A percentile compares a stretch with the other conserved stretches of the same genome.
These are phyloP conservation scores for Trametes gibbosa DNA, from an alignment of 768 basidiomycete genomes.

Conservation along the genomic window DNA sequence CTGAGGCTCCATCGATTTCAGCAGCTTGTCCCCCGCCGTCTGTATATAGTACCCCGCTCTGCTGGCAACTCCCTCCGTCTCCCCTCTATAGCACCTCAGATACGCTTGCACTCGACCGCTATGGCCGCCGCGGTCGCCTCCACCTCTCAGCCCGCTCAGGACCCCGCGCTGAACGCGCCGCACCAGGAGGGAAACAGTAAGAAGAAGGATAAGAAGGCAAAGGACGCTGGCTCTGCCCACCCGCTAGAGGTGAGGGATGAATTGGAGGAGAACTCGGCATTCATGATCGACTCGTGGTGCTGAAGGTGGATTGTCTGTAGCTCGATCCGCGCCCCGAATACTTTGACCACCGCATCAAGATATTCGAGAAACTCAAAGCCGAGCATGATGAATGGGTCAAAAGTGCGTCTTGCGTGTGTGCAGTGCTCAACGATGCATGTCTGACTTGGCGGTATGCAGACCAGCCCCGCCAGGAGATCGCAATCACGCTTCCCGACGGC, in stretches of 20 bases:
- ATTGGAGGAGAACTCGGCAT: too few relatives aligned
- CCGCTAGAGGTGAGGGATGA: constrained; percentile 80
- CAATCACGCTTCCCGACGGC: constrained; percentile 83
- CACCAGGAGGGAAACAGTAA: constrained; percentile 42
- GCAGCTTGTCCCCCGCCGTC: constrained; percentile 20
- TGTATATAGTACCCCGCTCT: constrained; percentile 21
- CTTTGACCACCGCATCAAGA: constrained; percentile 85
- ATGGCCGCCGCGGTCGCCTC: constrained; percentile 60
- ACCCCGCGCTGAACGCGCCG: constrained; percentile 45
- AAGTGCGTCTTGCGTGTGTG: constrained; percentile 43
- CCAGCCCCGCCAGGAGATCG: constrained; percentile 82
- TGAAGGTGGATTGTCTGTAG: constrained; percentile 35
- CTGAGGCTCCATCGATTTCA: constrained; percentile 34
- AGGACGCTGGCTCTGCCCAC: constrained; percentile 39
- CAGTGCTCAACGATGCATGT: background rate
- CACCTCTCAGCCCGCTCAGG: constrained; percentile 48
- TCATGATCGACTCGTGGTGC: background rate
- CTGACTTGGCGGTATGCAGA: constrained; percentile 36
- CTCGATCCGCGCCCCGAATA: constrained; percentile 81
- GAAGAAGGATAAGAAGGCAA: constrained; percentile 35
- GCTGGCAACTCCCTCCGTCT: constrained; percentile 5
- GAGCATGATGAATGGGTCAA: constrained; percentile 81
- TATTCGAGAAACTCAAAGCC: constrained; percentile 84
- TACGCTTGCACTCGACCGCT: constrained; percentile 25
- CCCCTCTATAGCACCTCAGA: constrained; percentile 13